Evolutionary conservation across 2,329 filamentous ascomycete genomes (phyloP), one percentile per base, ranked within the genome.

Genomic region (Pezicula rhizophila): DNA sequence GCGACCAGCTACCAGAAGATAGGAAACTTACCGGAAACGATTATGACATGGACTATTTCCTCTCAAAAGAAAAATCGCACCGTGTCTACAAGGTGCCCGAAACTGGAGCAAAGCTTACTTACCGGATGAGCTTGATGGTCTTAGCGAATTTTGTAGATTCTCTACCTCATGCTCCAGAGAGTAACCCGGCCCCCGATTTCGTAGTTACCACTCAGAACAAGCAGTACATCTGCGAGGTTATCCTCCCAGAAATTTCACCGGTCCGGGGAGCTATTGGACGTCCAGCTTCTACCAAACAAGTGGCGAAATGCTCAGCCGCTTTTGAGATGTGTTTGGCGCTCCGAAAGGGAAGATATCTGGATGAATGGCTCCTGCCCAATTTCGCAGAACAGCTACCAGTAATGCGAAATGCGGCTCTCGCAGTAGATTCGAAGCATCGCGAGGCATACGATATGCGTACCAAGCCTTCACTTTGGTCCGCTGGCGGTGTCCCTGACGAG

Each of bases 221-320:
- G 11, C 77, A 79, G 20, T 96, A 84, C 58, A 65, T 84, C 38
- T 90, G 87, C 54, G 89, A 96, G 60, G 81, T 95, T 1, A 75
- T 89, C 10, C 70, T 99, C 20, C 92, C 93, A 0, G 78, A 83
- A 11, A 76, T 75, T 18, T 87, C 89, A 0, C 89, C 89, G 0
- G 70, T 96, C 33, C 78, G 76, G 48, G 82, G 79, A 26, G 75
- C 79, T 5, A 73, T 75, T 11, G 92, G 93, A 5, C 72, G 70
- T 7, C 69, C 80, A 0, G 80, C 84, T 48, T 64, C 72, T 7
- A 87, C 77, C 49, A 97, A 96, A 66, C 75, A 82, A 26, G 69
- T 85, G 15, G 92, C 93, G 4, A 95, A 93, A 65, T 89, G 88
- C 55, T 89, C 91, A 0, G 92, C 91, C 3, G 92, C 93, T 0